phyloP scores from a whole-genome alignment of 768 basidiomycete species.

The Mycena metata region DNA sequence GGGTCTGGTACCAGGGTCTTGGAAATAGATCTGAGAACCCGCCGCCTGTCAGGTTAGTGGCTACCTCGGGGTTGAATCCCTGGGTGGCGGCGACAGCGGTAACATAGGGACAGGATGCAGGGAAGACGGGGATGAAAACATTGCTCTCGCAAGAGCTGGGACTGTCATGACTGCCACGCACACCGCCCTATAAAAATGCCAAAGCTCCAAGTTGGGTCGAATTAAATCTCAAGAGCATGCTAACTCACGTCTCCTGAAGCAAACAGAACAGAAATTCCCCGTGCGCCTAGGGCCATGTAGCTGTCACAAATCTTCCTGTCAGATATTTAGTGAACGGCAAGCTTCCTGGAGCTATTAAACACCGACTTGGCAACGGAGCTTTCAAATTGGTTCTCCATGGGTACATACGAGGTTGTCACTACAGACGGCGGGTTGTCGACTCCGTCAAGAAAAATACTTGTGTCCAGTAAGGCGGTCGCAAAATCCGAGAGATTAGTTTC shows the following conservation, averaged over 20 bases:
- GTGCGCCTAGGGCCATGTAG: neutral
- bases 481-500: slow-evolving; percentile 18
- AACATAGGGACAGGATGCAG: slow-evolving; percentile 29
- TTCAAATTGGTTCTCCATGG: slow-evolving; percentile 8
- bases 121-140: slow-evolving; percentile 48
- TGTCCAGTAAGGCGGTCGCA: slow-evolving; percentile 20
- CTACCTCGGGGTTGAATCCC: slow-evolving; percentile 22
- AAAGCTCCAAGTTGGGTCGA: slow-evolving; percentile 5
- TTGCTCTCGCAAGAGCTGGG: slow-evolving; percentile 35
- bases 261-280: slow-evolving; percentile 44
- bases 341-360: slow-evolving; percentile 26
- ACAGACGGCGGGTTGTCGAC: slow-evolving; percentile 22
- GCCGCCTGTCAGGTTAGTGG: slow-evolving; percentile 44
- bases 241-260: slow-evolving; percentile 14
- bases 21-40: slow-evolving; percentile 57
- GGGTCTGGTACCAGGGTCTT: slow-evolving; percentile 50
- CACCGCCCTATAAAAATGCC: slow-evolving; percentile 15
- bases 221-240: slow-evolving; percentile 1
- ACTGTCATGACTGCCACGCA: slow-evolving; percentile 21
- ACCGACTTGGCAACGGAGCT: slow-evolving; percentile 10
- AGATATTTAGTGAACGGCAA: slow-evolving; percentile 15
- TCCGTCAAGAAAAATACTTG: slow-evolving; percentile 22
- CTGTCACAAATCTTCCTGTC: slow-evolving; percentile 21
- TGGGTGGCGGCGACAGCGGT: slow-evolving; percentile 24
- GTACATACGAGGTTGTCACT: slow-evolving; percentile 11